phyloP scores from a whole-genome alignment of 1,284 basidiomycete genomes.

The Irpex sp. region DNA sequence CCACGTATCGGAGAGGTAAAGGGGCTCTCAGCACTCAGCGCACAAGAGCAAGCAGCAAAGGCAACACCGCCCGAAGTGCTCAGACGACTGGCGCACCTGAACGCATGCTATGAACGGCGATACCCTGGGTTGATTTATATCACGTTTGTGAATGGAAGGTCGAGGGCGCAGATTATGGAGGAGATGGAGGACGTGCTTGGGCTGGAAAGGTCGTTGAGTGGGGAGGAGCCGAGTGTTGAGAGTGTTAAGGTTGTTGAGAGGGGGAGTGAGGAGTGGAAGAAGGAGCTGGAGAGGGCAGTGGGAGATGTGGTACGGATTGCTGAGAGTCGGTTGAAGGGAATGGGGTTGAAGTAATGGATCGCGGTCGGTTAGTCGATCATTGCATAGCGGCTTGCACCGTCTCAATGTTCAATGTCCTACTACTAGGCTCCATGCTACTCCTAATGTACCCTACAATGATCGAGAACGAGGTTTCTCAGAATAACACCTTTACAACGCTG shows the following conservation, averaged over 20 bases:
- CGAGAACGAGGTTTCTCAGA: too few species aligned
- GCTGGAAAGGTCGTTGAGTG: constrained; percentile 44
- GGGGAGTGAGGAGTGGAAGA: constrained; percentile 32
- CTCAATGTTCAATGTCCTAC: too few species aligned
- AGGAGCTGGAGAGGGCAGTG: constrained; percentile 71
- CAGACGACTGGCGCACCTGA: constrained; percentile 61
- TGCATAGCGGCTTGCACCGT: too few species aligned
- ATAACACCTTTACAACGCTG: not conserved
- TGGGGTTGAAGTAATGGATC: constrained; percentile 30
- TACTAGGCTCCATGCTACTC: too few species aligned
- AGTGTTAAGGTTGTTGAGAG: constrained; percentile 38
- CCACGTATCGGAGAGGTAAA: constrained; percentile 84
- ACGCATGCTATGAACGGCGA: constrained; percentile 68
- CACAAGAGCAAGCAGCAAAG: constrained; percentile 68
- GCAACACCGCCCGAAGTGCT: constrained; percentile 66
- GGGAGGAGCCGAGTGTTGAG: constrained; percentile 36
- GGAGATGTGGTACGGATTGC: constrained; percentile 74
- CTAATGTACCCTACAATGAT: too few species aligned
- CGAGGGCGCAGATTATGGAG: constrained; percentile 64
- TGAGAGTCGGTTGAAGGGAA: constrained; percentile 51
- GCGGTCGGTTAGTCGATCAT: not conserved
- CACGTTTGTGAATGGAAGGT: constrained; percentile 87
- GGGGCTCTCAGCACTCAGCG: constrained; percentile 70
- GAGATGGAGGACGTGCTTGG: constrained; percentile 74
- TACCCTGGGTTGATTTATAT: constrained; percentile 82